Evolutionary conservation across 1,284 basidiomycete species (phyloP), one percentile per base, ranked within the genome.

Genomic region (Leccinum glutinopallens): DNA sequence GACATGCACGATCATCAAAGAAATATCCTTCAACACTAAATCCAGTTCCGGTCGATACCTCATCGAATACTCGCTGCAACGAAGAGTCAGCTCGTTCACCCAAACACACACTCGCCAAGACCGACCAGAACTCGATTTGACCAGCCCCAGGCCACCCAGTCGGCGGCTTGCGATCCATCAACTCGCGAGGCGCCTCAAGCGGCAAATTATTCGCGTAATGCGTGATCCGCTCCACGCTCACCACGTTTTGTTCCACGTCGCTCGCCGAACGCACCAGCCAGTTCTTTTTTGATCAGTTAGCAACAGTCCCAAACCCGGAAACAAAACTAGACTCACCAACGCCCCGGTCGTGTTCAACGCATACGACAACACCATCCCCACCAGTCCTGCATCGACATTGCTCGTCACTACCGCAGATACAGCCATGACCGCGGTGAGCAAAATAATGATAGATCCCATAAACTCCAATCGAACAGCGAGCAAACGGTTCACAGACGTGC

Each of bases 211-310:
- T 77, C 33, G 90, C 88, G 73, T 97, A 89, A 67, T 90, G 86
- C 51, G 88, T 71, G 65, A 92, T 88, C 9, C 90, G 83, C 76
- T 94, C 93, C 8, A 93, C 91, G 68, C 93, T 94, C 67, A 96
- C 94, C 70, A 97, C 91, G 73, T 96, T 97, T 75, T 94, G 93
- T 77, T 97, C 96, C 13, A 97, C 93, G 71, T 98, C 96, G 66
- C 91, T 93, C 0, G 93, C 92, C 15, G 88, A 90, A 55, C 94
- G 85, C 6, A 97, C 94, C n/a, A 96, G 84, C 93, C 92, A 97
- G 75, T 94, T 96, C 87, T 88, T 66, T 25, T 32, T 9, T 19
- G 1, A 32, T 33, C 12, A 10, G 13, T 32, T 5, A 29, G 5
- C 3, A 7, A 32, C 54, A 32, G 55, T 32, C 12, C 19, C 10